These are phyloP conservation scores for Amphirosellinia nigrospora DNA, from an alignment of 495 filamentous ascomycete genomes.

Conservation along the genomic window DNA sequence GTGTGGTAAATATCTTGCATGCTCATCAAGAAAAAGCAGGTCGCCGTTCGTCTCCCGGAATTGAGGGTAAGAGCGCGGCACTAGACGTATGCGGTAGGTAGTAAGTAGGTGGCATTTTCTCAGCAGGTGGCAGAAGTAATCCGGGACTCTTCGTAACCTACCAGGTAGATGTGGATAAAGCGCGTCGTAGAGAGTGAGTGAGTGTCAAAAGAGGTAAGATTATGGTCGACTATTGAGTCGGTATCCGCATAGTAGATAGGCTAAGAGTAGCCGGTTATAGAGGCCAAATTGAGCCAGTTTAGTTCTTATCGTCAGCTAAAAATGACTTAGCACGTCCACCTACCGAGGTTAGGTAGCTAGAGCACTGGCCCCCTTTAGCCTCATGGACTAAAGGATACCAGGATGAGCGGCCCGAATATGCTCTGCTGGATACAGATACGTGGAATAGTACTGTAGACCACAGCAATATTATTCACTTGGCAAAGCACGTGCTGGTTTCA, in stretches of 20 bases:
- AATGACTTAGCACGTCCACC: no score
- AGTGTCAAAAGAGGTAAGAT: not conserved
- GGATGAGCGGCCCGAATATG: constrained; percentile 25
- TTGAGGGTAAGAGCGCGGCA: not conserved
- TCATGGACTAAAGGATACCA: constrained; percentile 18
- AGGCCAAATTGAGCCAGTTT: constrained; percentile 3
- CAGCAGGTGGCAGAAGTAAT: not conserved
- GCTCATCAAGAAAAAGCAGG: not conserved
- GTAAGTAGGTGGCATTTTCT: not conserved
- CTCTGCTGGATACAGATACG: not conserved
- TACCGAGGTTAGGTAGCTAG: not conserved
- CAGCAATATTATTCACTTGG: constrained; percentile 1
- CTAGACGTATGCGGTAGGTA: not conserved
- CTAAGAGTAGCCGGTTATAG: no score
- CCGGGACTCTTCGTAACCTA: not conserved
- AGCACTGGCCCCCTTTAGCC: not conserved
- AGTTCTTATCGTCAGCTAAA: constrained; percentile 15
- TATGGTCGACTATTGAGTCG: not conserved
- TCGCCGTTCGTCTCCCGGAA: not conserved
- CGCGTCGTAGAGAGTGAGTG: not conserved
- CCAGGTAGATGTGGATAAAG: not conserved
- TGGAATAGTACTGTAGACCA: not conserved
- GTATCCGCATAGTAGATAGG: not conserved
- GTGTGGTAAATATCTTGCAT: not conserved
- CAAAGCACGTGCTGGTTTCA: constrained; percentile 20